These are phyloP conservation scores for Xylaria arbuscula DNA, from an alignment of 2,329 filamentous ascomycete species.

Conservation along the genomic window DNA sequence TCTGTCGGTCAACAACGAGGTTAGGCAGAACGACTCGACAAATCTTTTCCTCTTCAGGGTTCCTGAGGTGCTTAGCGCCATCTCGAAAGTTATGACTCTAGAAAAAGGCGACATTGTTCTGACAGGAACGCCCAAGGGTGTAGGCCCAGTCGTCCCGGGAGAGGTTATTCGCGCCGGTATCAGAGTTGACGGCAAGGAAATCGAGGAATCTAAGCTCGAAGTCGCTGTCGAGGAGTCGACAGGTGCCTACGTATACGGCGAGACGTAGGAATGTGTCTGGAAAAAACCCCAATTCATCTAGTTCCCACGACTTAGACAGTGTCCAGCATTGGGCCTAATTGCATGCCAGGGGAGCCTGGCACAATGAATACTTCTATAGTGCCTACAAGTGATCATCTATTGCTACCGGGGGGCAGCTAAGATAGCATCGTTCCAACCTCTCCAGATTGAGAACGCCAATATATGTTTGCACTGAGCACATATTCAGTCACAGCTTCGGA, in stretches of 20 bases:
- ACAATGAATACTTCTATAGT: conserved; percentile 19
- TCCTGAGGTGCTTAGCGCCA: conserved; percentile 86
- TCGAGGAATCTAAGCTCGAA: conserved; percentile 86
- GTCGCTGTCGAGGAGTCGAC: conserved; percentile 84
- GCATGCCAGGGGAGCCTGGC: background rate
- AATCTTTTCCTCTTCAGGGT: conserved; percentile 94
- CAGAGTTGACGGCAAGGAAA: conserved; percentile 80
- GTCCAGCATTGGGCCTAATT: background rate
- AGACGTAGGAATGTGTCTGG: conserved; percentile 64
- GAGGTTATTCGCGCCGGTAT: conserved; percentile 89
- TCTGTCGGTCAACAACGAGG: conserved; percentile 82
- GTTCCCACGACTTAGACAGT: background rate
- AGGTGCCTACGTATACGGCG: conserved; percentile 79
- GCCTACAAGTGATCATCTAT: background rate
- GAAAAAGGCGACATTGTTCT: conserved; percentile 92
- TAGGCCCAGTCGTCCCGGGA: conserved; percentile 84
- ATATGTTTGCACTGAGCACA: background rate
- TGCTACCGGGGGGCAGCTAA: background rate
- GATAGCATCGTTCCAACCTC: background rate
- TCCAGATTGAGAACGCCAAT: conserved; percentile 1
- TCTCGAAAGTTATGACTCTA: conserved; percentile 93
- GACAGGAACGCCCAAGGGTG: conserved; percentile 97
- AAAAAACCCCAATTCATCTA: conserved; percentile 10
- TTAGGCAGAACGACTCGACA: conserved; percentile 88
- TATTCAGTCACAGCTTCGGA: background rate